Evolutionary conservation across 495 filamentous ascomycete species (phyloP).

Genomic region (Annulohypoxylon bovei): DNA sequence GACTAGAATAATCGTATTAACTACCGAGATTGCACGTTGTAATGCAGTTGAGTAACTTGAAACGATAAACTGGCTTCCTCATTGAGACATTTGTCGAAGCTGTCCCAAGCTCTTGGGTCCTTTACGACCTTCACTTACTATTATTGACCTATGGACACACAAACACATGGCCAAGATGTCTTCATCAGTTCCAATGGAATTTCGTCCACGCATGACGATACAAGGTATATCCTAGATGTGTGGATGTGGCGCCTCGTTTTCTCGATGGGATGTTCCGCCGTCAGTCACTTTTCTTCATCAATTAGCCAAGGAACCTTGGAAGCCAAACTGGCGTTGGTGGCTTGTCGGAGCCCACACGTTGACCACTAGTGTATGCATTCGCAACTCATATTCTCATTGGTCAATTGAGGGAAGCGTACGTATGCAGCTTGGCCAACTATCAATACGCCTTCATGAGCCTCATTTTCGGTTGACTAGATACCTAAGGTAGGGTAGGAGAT

Average conservation of each 20-base stretch:
- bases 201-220: constrained; percentile 12
- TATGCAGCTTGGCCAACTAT: constrained; percentile 22
- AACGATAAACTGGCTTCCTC: constrained; percentile 8
- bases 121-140: background rate
- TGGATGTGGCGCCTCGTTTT: background rate
- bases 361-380: background rate
- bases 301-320: constrained; percentile 11
- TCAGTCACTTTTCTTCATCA: constrained; percentile 13
- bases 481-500: no score
- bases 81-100: constrained; percentile 30
- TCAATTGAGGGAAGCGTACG: constrained; percentile 10
- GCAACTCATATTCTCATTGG: constrained; percentile 8
- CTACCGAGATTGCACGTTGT: constrained; percentile 36
- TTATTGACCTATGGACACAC: background rate
- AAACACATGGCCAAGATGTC: background rate
- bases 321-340: constrained; percentile 11
- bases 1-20: constrained; percentile 19
- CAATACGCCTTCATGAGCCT: constrained; percentile 9
- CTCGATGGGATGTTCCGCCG: constrained; percentile 15
- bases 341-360: constrained; percentile 13
- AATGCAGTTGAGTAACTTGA: constrained; percentile 33
- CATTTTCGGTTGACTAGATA: constrained; percentile 2
- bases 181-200: constrained; percentile 2
- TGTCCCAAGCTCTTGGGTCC: constrained; percentile 37
- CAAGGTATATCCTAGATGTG: constrained; percentile 21